phyloP scores from a whole-genome alignment of 1,139 yeast genomes.

The Eremothecium cymbalariae region DNA sequence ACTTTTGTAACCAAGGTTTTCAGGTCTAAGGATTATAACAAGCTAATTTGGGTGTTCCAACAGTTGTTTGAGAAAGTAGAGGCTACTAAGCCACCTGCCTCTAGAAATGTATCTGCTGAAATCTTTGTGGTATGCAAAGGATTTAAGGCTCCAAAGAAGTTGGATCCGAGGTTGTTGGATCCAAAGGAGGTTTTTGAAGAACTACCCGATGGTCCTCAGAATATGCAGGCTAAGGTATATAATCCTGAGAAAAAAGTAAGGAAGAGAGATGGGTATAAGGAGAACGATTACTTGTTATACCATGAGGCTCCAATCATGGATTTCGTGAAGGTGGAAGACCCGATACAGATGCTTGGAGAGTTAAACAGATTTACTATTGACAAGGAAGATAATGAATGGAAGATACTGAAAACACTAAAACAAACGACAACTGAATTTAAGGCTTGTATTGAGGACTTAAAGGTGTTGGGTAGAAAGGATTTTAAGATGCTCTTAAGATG shows the following conservation, averaged over 20 bases:
- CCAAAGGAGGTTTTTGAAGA: constrained; percentile 94
- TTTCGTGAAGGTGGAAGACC: constrained; percentile 72
- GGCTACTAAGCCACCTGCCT: constrained; percentile 97
- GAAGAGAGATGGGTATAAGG: constrained; percentile 95
- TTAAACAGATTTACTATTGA: constrained; percentile 56
- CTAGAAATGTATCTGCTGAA: constrained; percentile 98
- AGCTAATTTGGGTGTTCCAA: constrained; percentile 93
- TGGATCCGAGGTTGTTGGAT: constrained; percentile 88
- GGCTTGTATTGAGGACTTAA: constrained; percentile 82
- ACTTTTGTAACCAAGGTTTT: constrained; percentile 95
- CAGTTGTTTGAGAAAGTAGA: constrained; percentile 93
- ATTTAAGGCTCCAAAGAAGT: constrained; percentile 89
- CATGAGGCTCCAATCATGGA: constrained; percentile 71
- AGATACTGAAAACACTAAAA: constrained; percentile 58
- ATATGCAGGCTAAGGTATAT: constrained; percentile 85
- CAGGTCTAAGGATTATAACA: constrained; percentile 96
- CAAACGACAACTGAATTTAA: constrained; percentile 69
- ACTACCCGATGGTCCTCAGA: constrained; percentile 63
- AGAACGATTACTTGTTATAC: constrained; percentile 75
- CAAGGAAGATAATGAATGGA: constrained; percentile 63
- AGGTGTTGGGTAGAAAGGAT: constrained; percentile 89
- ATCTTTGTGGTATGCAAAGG: constrained; percentile 95
- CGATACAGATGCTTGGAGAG: constrained; percentile 73
- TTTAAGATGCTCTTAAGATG: constrained; percentile 77
- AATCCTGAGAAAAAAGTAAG: constrained; percentile 89